A percentile compares a stretch with the other conserved stretches of the same genome.
Evolutionary conservation across 106 monocot genomes (phyloP).

Genomic region (Triglochin maritima): DNA sequence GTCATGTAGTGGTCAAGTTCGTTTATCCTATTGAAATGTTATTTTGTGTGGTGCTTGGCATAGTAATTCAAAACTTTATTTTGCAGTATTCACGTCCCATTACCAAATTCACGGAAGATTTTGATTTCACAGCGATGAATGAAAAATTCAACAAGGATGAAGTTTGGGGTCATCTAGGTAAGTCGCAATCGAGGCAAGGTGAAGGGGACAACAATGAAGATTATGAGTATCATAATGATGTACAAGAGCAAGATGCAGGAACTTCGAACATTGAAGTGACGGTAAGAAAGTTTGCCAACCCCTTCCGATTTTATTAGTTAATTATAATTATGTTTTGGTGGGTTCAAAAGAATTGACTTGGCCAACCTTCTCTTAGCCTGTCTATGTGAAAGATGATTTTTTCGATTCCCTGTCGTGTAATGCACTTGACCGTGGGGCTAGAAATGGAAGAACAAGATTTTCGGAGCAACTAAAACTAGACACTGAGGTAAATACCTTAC

Average conservation of each 20-base stretch:
- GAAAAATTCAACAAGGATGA: constrained; percentile 99
- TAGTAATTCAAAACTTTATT: not conserved
- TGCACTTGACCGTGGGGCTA: constrained; percentile 35
- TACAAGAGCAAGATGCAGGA: constrained; percentile 15
- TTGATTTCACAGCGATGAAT: constrained; percentile 95
- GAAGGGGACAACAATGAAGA: constrained; percentile 33
- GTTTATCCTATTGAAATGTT: too few relatives aligned
- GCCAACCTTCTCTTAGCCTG: constrained; percentile 24
- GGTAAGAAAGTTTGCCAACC: constrained; percentile 15
- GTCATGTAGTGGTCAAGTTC: too few relatives aligned
- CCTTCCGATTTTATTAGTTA: not conserved
- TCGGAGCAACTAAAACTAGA: constrained; percentile 78
- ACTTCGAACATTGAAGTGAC: constrained; percentile 19
- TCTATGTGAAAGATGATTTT: constrained; percentile 80
- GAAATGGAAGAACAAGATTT: constrained; percentile 48
- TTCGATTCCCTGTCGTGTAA: constrained; percentile 79
- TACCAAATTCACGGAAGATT: constrained; percentile 70
- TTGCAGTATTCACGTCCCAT: constrained; percentile 31
- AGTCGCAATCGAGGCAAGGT: constrained; percentile 22
- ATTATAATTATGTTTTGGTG: not conserved
- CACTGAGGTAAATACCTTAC: constrained; percentile 45
- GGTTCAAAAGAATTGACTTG: not conserved
- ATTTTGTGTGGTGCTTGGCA: too few relatives aligned
- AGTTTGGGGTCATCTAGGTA: constrained; percentile 94
- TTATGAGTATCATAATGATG: constrained; percentile 16